Base-by-base conservation (phyloP, 805 yeast genomes). In the Yamadazyma sp. region DNA sequence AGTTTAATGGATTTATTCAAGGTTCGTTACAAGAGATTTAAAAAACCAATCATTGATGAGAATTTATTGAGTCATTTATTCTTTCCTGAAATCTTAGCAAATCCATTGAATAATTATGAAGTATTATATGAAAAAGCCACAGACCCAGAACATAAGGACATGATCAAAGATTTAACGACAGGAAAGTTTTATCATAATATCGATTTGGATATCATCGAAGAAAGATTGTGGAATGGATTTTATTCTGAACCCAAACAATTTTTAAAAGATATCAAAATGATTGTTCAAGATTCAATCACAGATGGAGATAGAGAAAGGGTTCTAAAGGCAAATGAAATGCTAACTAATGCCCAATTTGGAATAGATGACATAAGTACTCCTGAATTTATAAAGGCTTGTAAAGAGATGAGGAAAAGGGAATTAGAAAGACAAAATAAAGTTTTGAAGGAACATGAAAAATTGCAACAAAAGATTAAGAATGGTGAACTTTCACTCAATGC, bases 211-310 rank as follows among this genome's bases (percentile, higher is more conserved):
- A 81, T 88, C 12, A 77, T 93, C 22, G 98, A 93, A 53, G 98
- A 93, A 55, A 71, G 98, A 39, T 61, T 93, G 36, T 93, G 98
- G 98, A 93, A 93, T 58, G 98, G 98, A 0, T 93, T 62, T 57
- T 93, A 93, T 52, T 81, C 86, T 24, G 96, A 88, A 50, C 97
- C 98, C 10, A 81, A 78, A 45, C 97, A 93, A 55, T 91, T 85
- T 52, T 62, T 89, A 48, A 77, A 75, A 45, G 98, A 93, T 53
- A 74, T 93, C 28, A 87, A 82, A 51, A 73, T 84, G 77, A 91
- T 93, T 24, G 80, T 85, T 28, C 70, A 70, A 22, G 99, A 93
- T 62, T 75, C 95, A 0, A 69, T 73, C 22, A 76, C 80, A 0
- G 60, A 73, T 3, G 86, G 86, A 0, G 98, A 91, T 46, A 72